A percentile compares a stretch with the other conserved stretches of the same genome.
Conservation (phyloP, 2,329 filamentous ascomycete genomes). For the Tolypocladium cylindrosporum region DNA sequence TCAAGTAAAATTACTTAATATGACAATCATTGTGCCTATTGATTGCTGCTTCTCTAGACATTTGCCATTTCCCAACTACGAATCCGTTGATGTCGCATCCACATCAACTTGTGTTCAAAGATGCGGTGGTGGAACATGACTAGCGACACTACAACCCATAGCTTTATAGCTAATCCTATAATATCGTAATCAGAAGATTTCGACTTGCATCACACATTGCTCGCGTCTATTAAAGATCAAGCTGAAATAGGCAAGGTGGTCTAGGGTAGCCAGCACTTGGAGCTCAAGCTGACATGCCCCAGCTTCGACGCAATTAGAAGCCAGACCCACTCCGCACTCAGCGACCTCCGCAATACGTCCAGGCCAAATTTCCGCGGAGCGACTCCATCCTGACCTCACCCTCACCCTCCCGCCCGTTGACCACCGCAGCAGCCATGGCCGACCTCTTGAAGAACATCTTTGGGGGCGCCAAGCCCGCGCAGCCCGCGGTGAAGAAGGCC, state of each 20-base stretch:
- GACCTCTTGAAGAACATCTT: constrained; percentile 59
- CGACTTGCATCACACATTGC: background rate
- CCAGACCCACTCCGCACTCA: background rate
- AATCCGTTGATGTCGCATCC: too few species aligned
- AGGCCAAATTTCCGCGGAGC: background rate
- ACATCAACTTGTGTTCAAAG: too few species aligned
- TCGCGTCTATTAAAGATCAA: background rate
- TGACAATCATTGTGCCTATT: too few species aligned
- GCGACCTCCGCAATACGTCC: background rate
- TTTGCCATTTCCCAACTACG: too few species aligned
- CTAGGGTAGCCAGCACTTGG: background rate
- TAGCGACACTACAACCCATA: too few species aligned
- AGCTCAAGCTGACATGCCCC: background rate
- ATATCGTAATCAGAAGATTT: background rate
- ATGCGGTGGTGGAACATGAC: too few species aligned
- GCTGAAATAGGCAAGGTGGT: background rate
- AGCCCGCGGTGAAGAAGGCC: constrained; percentile 35
- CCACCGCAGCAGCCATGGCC: constrained; percentile 34
- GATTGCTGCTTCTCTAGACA: too few species aligned
- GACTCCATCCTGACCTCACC: background rate
- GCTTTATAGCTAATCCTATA: too few species aligned
- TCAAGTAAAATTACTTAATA: too few species aligned
- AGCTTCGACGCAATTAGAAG: background rate
- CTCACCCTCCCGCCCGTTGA: constrained; percentile 9
- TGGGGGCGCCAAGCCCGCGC: constrained; percentile 49